Evolutionary conservation across 2,329 filamentous ascomycete species (phyloP).

Genomic region (Neopestalotiopsis sp.): DNA sequence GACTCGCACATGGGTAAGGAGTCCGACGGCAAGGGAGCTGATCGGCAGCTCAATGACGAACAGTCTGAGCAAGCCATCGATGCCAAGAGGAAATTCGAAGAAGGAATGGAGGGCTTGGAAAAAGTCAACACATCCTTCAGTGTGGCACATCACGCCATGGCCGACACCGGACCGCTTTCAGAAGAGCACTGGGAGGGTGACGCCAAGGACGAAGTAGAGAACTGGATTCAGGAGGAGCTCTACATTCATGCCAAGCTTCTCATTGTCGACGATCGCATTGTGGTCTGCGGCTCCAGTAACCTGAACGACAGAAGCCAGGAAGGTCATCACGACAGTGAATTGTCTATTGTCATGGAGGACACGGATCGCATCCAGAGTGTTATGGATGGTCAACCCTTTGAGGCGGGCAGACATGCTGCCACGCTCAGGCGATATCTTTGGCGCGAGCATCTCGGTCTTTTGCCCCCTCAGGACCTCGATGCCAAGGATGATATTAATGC

Average conservation of each 20-base stretch:
- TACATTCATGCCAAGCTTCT: conserved; percentile 94
- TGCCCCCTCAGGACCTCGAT: conserved; percentile 75
- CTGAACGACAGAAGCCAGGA: conserved; percentile 90
- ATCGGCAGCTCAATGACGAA: conserved; percentile 37
- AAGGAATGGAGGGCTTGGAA: conserved; percentile 43
- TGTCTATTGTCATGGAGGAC: conserved; percentile 90
- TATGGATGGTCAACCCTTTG: conserved; percentile 81
- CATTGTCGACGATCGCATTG: conserved; percentile 85
- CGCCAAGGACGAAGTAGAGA: conserved; percentile 77
- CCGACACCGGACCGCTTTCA: conserved; percentile 62
- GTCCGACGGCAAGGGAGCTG: conserved; percentile 28
- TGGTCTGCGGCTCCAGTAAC: conserved; percentile 87
- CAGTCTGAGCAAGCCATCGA: conserved; percentile 46
- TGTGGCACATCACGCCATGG: conserved; percentile 84
- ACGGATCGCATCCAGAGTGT: conserved; percentile 70
- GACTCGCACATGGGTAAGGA: conserved; percentile 55
- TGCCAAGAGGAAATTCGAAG: conserved; percentile 60
- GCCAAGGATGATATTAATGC: conserved; percentile 71
- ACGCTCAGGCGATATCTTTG: conserved; percentile 83
- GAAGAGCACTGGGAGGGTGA: conserved; percentile 81
- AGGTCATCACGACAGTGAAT: conserved; percentile 88
- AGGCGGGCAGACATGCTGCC: conserved; percentile 81
- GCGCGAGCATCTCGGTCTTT: conserved; percentile 87
- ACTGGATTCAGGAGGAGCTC: conserved; percentile 94
- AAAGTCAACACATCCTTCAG: conserved; percentile 49